phyloP scores from a whole-genome alignment of 768 basidiomycete species.

The Boletus sp. region DNA sequence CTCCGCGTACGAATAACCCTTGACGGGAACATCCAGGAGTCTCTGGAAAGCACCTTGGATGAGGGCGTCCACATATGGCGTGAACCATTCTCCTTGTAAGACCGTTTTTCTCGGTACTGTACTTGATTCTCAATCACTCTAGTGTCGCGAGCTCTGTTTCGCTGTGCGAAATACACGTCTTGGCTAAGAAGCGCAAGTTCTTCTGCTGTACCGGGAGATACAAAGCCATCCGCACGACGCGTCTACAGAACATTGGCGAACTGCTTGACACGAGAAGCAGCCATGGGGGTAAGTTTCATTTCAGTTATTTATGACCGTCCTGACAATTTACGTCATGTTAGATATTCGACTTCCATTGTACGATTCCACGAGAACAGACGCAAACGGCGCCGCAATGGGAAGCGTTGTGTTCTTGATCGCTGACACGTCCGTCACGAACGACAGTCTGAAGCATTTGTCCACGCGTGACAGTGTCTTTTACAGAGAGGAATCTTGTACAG shows the following conservation, averaged over 20 bases:
- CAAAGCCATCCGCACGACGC: slow-evolving; percentile 30
- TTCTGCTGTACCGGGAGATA: slow-evolving; percentile 27
- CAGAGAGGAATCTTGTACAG: slow-evolving; percentile 9
- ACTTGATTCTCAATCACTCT: slow-evolving; percentile 9
- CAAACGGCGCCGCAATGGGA: slow-evolving; percentile 26
- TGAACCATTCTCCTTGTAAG: slow-evolving; percentile 30
- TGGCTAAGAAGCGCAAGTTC: slow-evolving; percentile 28
- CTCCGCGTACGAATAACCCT: slow-evolving; percentile 26
- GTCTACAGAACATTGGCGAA: slow-evolving; percentile 20
- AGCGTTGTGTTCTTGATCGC: slow-evolving; percentile 26
- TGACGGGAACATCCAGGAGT: slow-evolving; percentile 29
- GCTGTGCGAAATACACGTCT: slow-evolving; percentile 27
- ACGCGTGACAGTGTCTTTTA: slow-evolving; percentile 21
- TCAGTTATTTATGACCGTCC: slow-evolving; percentile 26
- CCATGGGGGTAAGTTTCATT: slow-evolving; percentile 30
- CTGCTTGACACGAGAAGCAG: slow-evolving; percentile 26
- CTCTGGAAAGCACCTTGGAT: slow-evolving; percentile 25
- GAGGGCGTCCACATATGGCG: slow-evolving; percentile 27
- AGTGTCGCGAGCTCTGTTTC: slow-evolving; percentile 21
- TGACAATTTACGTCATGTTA: slow-evolving; percentile 30
- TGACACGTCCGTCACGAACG: slow-evolving; percentile 15
- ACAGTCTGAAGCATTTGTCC: slow-evolving; percentile 9
- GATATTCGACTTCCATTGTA: slow-evolving; percentile 33
- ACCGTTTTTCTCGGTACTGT: neutral
- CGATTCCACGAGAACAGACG: slow-evolving; percentile 29